These are phyloP conservation scores for Ustilago sp. DNA, from an alignment of 1,284 basidiomycete genomes.

Conservation along the genomic window DNA sequence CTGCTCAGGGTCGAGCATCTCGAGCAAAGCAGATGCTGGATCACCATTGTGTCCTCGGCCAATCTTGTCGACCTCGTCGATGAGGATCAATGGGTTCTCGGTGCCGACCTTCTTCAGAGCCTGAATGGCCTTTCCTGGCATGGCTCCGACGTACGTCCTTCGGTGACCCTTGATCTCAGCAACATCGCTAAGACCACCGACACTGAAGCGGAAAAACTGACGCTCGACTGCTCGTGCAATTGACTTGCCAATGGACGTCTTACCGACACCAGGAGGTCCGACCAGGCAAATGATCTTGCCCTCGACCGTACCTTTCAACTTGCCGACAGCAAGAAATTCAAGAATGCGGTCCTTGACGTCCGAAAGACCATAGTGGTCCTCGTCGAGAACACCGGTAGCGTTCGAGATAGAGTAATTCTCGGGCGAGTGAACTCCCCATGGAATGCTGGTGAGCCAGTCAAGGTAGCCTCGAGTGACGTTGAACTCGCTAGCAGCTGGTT, in stretches of 20 bases:
- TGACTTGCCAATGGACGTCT: conserved; percentile 88
- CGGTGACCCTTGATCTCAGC: conserved; percentile 99
- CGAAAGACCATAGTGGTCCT: conserved; percentile 95
- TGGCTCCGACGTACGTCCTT: conserved; percentile 88
- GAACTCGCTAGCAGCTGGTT: conserved; percentile 85
- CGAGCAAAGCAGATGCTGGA: conserved; percentile 90
- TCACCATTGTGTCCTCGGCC: conserved; percentile 94
- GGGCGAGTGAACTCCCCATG: conserved; percentile 93
- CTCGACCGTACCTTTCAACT: conserved; percentile 93
- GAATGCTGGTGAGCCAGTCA: conserved; percentile 79
- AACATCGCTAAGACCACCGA: conserved; percentile 95
- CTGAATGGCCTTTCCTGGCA: conserved; percentile 98
- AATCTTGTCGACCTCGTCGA: conserved; percentile 99
- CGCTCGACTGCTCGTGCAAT: conserved; percentile 86
- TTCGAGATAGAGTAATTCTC: conserved; percentile 93
- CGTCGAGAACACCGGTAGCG: conserved; percentile 87
- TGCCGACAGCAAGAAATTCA: conserved; percentile 97
- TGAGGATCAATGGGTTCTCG: conserved; percentile 90
- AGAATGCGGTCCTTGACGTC: conserved; percentile 96
- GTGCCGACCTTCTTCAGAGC: conserved; percentile 95
- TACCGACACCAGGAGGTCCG: conserved; percentile 96
- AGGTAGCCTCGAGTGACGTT: conserved; percentile 78
- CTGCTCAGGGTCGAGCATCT: conserved; percentile 99
- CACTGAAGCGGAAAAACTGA: conserved; percentile 95
- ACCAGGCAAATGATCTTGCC: conserved; percentile 98